Base-by-base conservation (phyloP, 2,329 filamentous ascomycete genomes). In the Harringtonia lauricola region DNA sequence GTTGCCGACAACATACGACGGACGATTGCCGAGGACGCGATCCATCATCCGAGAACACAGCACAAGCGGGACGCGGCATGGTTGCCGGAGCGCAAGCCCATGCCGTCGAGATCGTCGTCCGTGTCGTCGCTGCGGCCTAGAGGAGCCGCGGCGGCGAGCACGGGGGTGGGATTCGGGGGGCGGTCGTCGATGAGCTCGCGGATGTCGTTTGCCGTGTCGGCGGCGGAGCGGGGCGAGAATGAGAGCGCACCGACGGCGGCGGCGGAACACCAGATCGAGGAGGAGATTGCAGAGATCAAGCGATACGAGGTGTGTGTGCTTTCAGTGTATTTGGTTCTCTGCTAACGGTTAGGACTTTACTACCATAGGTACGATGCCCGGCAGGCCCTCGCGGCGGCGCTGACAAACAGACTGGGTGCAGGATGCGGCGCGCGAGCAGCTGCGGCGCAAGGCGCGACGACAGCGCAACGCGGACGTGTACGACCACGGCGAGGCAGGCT, bases 241-340 rank as follows among this genome's bases (percentile, higher is more conserved):
- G 73, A 81, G 47, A 65, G 69, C 47, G 64, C 65, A 47, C 66
- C 68, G 39, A 64, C 68, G 30, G 62, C 59, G 12, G 70, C 60
- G 29, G 62, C 69, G 24, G 77, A 72, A 44, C 77, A 85, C 55
- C 76, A 82, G 49, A 86, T 94, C 52, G 84, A 88, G 48, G 89
- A 96, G 58, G 92, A 98, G 66, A 95, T 98, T 58, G 89, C 85
- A 22, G 84, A 95, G 68, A 96, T 98, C 60, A 95, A 95, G 67
- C 78, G 90, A 66, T 98, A 98, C 66, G 92, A 95, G 67, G 78
- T 81, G 60, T 40, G 35, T 15, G 10, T 18, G 26, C 24, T 26
- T 26, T 7, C 10, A 26, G 7, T 26, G 24, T 26, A 6, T 10
- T 10, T 10, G 6, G 10, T 26, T 26, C 24, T 26, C 5, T 4